These are phyloP conservation scores for Pythium diclinum DNA, from an alignment of 352 stramenopile species.

Conservation along the genomic window DNA sequence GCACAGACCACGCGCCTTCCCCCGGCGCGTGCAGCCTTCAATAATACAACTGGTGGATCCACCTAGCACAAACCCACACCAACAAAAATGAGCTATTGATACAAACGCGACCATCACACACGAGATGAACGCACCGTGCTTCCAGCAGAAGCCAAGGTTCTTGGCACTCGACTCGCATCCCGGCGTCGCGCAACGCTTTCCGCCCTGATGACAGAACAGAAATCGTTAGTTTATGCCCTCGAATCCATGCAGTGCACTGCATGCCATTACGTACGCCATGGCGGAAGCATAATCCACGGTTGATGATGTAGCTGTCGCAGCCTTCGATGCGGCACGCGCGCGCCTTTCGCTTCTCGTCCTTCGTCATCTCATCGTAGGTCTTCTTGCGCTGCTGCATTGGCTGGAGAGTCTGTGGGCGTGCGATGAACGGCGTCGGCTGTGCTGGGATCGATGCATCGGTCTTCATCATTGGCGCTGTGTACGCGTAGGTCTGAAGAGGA, in stretches of 20 bases:
- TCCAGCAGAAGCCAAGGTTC: conserved; percentile 37
- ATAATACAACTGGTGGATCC: conserved; percentile 40
- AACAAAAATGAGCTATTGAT: neutral
- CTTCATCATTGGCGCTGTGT: no score
- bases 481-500: no score
- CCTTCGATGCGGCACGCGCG: conserved; percentile 35
- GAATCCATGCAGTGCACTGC: neutral
- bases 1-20: conserved; percentile 42
- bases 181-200: conserved; percentile 34
- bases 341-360: conserved; percentile 31
- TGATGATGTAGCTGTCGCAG: conserved; percentile 50
- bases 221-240: neutral
- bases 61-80: conserved; percentile 20
- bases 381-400: conserved; percentile 7
- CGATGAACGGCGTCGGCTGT: neutral
- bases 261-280: conserved; percentile 31
- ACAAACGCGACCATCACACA: neutral
- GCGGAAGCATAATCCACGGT: conserved; percentile 42
- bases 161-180: conserved; percentile 40
- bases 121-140: conserved; percentile 27
- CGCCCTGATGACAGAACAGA: conserved; percentile 27
- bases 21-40: conserved; percentile 34
- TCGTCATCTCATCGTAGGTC: conserved; percentile 19
- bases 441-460: no score
- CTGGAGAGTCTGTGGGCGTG: neutral